Conservation (phyloP, 1,284 basidiomycete species). For the Pseudozyma sp. region DNA sequence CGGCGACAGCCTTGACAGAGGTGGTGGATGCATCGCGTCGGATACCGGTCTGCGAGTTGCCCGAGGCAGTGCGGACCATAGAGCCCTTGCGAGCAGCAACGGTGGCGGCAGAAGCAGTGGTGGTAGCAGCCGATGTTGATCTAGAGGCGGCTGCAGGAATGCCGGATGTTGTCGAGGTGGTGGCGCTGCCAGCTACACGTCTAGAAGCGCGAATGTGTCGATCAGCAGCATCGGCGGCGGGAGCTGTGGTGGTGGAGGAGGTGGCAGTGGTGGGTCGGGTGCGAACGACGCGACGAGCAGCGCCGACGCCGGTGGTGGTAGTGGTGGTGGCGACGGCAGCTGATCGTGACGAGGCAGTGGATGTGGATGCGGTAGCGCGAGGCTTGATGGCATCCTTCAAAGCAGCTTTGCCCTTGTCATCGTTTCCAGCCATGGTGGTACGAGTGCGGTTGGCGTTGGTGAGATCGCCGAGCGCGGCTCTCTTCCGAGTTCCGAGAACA, state of each 20-base stretch:
- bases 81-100: constrained; percentile 35
- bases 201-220: constrained; percentile 46
- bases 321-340: constrained; percentile 28
- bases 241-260: constrained; percentile 20
- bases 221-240: constrained; percentile 19
- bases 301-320: constrained; percentile 33
- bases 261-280: constrained; percentile 37
- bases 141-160: constrained; percentile 33
- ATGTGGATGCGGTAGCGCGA: constrained; percentile 37
- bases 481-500: constrained; percentile 64
- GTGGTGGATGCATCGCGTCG: constrained; percentile 26
- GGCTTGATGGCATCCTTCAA: constrained; percentile 48
- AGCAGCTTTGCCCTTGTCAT: constrained; percentile 51
- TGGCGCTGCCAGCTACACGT: constrained; percentile 32
- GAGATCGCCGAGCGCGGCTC: constrained; percentile 66
- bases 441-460: constrained; percentile 63
- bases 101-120: constrained; percentile 14
- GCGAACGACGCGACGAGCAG: constrained; percentile 49
- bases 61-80: constrained; percentile 43
- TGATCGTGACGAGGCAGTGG: constrained; percentile 27
- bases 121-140: constrained; percentile 19
- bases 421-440: constrained; percentile 29
- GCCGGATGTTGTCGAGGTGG: constrained; percentile 26
- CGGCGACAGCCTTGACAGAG: constrained; percentile 9
- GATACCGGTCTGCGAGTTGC: constrained; percentile 41